These are phyloP conservation scores for Plenodomus lindquistii DNA, from an alignment of 2,329 filamentous ascomycete species.

Conservation along the genomic window DNA sequence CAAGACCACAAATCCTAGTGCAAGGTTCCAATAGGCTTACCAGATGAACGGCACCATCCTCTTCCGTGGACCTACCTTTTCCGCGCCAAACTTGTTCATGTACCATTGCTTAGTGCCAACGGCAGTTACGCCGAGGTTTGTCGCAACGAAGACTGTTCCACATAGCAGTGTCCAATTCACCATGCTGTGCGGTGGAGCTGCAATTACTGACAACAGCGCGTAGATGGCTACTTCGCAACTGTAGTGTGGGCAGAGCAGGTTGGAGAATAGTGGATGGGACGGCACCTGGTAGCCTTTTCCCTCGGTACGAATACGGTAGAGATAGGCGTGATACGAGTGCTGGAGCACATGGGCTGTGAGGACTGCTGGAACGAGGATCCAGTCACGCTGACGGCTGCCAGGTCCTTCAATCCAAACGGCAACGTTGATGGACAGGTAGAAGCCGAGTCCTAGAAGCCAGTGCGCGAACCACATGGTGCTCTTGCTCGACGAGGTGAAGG, in stretches of 20 bases:
- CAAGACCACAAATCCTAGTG: background rate
- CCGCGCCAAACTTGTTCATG: conserved; percentile 33
- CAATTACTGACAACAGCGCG: conserved; percentile 71
- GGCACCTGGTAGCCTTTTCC: conserved; percentile 78
- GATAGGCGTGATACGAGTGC: conserved; percentile 60
- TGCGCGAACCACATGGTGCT: conserved; percentile 86
- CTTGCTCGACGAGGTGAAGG: conserved; percentile 67
- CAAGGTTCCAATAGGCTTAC: conserved; percentile 14
- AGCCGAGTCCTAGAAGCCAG: conserved; percentile 77
- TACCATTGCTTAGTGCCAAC: conserved; percentile 69
- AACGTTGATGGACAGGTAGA: conserved; percentile 74
- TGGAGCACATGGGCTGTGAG: conserved; percentile 72
- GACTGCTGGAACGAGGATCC: conserved; percentile 66
- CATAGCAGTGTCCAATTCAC: conserved; percentile 75
- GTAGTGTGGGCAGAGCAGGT: conserved; percentile 85
- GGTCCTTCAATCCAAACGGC: conserved; percentile 84
- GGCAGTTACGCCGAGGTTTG: conserved; percentile 83
- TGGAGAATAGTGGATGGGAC: conserved; percentile 69
- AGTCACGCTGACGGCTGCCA: conserved; percentile 28
- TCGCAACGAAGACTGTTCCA: conserved; percentile 71
- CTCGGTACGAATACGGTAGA: conserved; percentile 46
- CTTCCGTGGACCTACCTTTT: conserved; percentile 32
- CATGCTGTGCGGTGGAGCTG: conserved; percentile 67
- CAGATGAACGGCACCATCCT: conserved; percentile 40
- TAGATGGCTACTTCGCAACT: conserved; percentile 87